A percentile compares a stretch with the other conserved stretches of the same genome.
These are phyloP conservation scores for Nephelium lappaceum DNA, from an alignment of 345 rosid genomes.

Conservation along the genomic window DNA sequence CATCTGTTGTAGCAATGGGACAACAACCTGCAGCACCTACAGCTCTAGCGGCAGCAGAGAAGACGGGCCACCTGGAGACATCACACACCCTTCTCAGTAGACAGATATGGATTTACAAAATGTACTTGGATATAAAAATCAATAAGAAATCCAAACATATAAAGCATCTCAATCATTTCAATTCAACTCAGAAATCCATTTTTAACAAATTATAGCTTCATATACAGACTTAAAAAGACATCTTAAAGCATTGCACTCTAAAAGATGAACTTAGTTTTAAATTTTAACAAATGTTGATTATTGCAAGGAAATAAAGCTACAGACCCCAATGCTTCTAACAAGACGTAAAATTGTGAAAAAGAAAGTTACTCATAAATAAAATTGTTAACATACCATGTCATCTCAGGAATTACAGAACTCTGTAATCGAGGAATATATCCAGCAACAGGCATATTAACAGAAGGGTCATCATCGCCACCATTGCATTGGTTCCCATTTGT, in stretches of 20 bases:
- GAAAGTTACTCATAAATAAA: neutral
- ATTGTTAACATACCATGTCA: conserved; percentile 23
- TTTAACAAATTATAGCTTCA: neutral
- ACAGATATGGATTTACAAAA: neutral
- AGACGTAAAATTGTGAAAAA: neutral
- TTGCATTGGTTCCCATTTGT: conserved; percentile 10
- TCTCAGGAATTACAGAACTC: conserved; percentile 13
- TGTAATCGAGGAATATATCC: conserved; percentile 17
- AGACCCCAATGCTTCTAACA: neutral
- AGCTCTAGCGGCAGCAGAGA: conserved; percentile 5
- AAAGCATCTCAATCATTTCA: neutral
- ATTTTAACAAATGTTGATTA: neutral
- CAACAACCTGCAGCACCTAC: neutral
- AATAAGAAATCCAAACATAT: neutral
- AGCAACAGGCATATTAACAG: conserved; percentile 1
- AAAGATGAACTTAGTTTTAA: conserved; percentile 2
- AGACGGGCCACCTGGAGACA: conserved; percentile 13
- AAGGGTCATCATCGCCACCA: conserved; percentile 9
- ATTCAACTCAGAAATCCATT: neutral
- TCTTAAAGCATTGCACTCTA: neutral
- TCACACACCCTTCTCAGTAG: neutral
- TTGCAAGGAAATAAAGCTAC: neutral
- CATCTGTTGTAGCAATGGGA: conserved; percentile 1
- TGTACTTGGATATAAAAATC: neutral
- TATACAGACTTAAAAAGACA: neutral